phyloP scores from a whole-genome alignment of 441 rosid species.

The Jatropha multifida region DNA sequence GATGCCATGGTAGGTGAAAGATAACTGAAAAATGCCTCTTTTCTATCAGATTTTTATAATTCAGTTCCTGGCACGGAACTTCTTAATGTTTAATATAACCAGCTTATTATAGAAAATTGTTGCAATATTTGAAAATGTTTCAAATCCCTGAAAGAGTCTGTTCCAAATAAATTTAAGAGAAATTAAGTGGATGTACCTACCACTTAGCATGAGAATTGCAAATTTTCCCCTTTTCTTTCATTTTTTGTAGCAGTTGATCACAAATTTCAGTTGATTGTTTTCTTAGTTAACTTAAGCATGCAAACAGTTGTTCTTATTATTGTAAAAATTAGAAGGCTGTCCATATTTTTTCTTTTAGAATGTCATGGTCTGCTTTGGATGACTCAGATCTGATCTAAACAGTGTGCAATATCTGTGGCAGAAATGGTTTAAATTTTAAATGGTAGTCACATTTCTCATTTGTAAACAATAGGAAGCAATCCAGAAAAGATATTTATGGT shows the following conservation, averaged over 20 bases:
- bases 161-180: not conserved
- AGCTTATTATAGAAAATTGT: not conserved
- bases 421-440: not conserved
- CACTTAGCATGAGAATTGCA: not conserved
- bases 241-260: not conserved
- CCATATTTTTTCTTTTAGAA: not conserved
- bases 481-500: not conserved
- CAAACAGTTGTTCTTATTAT: not conserved
- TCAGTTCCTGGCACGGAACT: not conserved
- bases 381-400: not conserved
- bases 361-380: not conserved
- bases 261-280: not conserved
- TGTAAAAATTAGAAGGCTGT: not conserved
- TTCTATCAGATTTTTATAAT: not conserved
- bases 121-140: not conserved
- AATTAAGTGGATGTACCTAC: not conserved
- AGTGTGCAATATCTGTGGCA: conserved; percentile 1
- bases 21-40: not conserved
- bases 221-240: not conserved
- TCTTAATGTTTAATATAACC: not conserved
- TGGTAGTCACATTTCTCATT: not conserved
- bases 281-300: not conserved
- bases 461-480: not conserved
- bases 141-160: not conserved
- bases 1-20: not conserved